Conservation (phyloP, 805 yeast species). For the Cyberlindnera subsufficiens region DNA sequence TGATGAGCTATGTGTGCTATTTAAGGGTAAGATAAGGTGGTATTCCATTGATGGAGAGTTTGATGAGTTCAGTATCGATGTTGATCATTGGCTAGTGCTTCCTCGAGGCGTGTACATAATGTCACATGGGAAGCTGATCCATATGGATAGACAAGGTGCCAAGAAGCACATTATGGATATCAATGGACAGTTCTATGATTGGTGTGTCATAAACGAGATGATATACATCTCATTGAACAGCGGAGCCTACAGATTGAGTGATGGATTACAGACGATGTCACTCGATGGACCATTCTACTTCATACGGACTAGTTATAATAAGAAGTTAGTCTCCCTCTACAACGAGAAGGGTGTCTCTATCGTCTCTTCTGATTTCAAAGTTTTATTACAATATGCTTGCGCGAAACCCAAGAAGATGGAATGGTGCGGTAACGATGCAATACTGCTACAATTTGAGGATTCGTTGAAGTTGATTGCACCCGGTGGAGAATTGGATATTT, state of each 20-base stretch:
- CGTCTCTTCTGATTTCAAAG: conserved; percentile 4
- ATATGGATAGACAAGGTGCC: conserved; percentile 4
- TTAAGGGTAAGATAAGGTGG: conserved; percentile 12
- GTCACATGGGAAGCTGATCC: conserved; percentile 4
- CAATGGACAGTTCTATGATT: conserved; percentile 6
- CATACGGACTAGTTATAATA: conserved; percentile 8
- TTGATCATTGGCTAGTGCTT: conserved; percentile 3
- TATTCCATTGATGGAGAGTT: conserved; percentile 12
- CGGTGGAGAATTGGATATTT: conserved; percentile 48
- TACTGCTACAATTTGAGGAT: conserved; percentile 54
- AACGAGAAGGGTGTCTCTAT: conserved; percentile 5
- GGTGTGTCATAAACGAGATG: conserved; percentile 6
- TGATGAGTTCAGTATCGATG: conserved; percentile 8
- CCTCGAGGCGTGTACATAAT: conserved; percentile 1
- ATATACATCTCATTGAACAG: conserved; percentile 4
- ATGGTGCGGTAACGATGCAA: conserved; percentile 89
- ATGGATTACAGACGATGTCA: conserved; percentile 2
- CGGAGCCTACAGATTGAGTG: conserved; percentile 4
- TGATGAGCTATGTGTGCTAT: conserved; percentile 10
- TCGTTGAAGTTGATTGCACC: conserved; percentile 72
- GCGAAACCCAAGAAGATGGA: conserved; percentile 26
- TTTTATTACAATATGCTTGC: conserved; percentile 9
- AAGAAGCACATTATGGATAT: too few species aligned
- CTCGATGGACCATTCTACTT: conserved; percentile 11
- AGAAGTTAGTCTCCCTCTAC: conserved; percentile 10